Base-by-base conservation (phyloP, 148 eudicot genomes). In the Fagopyrum homotropicum region DNA sequence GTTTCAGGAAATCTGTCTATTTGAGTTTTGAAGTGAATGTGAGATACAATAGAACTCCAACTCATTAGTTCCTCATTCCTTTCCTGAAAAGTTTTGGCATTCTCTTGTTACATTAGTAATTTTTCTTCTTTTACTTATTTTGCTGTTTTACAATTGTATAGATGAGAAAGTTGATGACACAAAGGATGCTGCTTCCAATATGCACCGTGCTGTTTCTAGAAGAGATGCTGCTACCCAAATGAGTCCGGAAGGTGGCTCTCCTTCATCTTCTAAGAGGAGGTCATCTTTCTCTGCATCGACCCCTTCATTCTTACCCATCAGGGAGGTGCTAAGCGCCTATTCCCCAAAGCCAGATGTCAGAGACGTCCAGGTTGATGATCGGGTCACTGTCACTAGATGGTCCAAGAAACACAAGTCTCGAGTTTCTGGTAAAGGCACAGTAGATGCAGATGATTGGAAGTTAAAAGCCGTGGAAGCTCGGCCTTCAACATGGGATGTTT, bases 151-250 rank as follows among this genome's bases (percentile, higher is more conserved):
- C 50, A 72, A 78, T 79, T 59, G 7, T 59, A n/a, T 82, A 93
- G 98, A 81, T 73, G 91, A 82, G 73, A 89, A 83, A 81, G 59
- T 61, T 77, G 89, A 85, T 45, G 80, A 72, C 10, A 81, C 66
- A 48, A 86, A 84, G 64, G 88, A 88, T 85, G 82, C 82, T 59
- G 82, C 85, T 47, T 78, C 77, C 80, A 80, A 75, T 77, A 82
- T 86, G 16, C 84, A 89, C 59, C 84, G 81, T 75, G 87, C 63
- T 79, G 87, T 88, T 75, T 87, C 95, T 46, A 87, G 90, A 79
- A 93, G 90, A 81, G 98, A 93, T 77, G 86, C 90, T 89, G 97
- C 95, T 43, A 93, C 98, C 72, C 98, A 93, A 77, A 93, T 93
- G 98, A 93, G 97, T 80, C 95, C 95, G 14, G 89, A 88, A 74